Base-by-base conservation (phyloP, 805 yeast species). In the Barnettozyma siamensis region DNA sequence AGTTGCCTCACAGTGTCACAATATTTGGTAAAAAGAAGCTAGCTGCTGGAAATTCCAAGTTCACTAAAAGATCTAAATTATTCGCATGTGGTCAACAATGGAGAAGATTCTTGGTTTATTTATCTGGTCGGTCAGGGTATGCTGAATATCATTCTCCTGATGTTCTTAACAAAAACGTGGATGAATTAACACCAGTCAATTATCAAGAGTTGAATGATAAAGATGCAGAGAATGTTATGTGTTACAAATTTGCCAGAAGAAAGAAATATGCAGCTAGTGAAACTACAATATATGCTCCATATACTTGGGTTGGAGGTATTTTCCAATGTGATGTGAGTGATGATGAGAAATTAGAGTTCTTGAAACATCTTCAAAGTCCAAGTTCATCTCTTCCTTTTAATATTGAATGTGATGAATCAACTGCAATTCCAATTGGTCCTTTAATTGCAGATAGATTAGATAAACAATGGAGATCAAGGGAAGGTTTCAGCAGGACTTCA, bases 291-390 rank as follows among this genome's bases (percentile, higher is more conserved):
- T 78, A 67, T 51, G 61, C 75, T 13, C 86, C 88, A 0, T 63
- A 69, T 16, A 70, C 78, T 0, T 74, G 75, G 61, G 74, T 83
- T 2, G 91, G 89, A 6, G 88, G 79, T 0, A 49, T 83, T 2
- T 83, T 70, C 56, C 68, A 69, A 41, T 78, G 84, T 50, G 60
- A 68, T 11, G 43, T 72, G 1, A 51, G 68, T 2, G 43, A 52
- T 16, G 59, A 53, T 2, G 48, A 47, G 5, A 67, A 64, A 41
- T 28, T 17, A 33, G 44, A 37, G 23, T 59, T 50, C 38, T 52
- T 56, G 42, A 46, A 40, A 23, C 44, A 31, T 46, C 29, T 51
- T 23, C 45, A 39, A 19, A 36, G 46, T 31, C 9, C 41, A 7
- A 21, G 36, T 12, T 40, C 46, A 2, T 35, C 42, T 15, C 24